phyloP scores from a whole-genome alignment of 805 yeast genomes.

The Yarrowia hollandica region DNA sequence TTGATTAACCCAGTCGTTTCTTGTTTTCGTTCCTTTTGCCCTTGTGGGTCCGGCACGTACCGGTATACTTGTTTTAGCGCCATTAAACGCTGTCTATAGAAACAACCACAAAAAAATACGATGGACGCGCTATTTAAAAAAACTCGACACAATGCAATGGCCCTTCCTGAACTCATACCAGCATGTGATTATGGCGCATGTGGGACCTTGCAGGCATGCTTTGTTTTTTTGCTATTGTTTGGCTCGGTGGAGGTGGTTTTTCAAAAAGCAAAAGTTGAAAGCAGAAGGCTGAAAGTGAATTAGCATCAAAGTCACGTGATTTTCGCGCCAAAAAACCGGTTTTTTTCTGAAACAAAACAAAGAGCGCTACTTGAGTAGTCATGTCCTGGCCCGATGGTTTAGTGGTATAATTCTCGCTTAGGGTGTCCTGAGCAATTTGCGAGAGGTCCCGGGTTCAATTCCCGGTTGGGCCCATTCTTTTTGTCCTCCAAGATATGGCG shows the following conservation, averaged over 20 bases:
- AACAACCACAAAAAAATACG: too few species aligned
- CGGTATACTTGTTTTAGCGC: too few species aligned
- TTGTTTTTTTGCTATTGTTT: neutral
- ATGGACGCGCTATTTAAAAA: neutral
- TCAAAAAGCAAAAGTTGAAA: too few species aligned
- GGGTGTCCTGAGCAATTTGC: constrained; percentile 29
- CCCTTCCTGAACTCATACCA: too few species aligned
- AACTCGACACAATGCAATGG: neutral
- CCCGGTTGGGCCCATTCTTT: constrained; percentile 27
- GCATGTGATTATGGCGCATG: neutral
- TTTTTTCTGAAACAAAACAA: neutral
- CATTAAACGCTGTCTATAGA: too few species aligned
- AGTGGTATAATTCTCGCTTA: constrained; percentile 29
- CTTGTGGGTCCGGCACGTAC: neutral
- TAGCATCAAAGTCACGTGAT: constrained; percentile 4
- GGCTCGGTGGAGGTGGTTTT: too few species aligned
- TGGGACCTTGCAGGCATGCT: neutral
- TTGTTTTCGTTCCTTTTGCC: constrained; percentile 6
- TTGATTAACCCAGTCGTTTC: constrained; percentile 7
- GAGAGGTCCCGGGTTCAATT: constrained; percentile 30
- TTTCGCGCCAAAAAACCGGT: neutral
- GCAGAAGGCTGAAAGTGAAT: too few species aligned
- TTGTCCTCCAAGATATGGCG: neutral
- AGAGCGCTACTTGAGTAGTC: too few species aligned
- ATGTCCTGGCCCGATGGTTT: constrained; percentile 22